Evolutionary conservation across 768 basidiomycete genomes (phyloP), one percentile per base, ranked within the genome.

Genomic region (Sarcodon sp.): DNA sequence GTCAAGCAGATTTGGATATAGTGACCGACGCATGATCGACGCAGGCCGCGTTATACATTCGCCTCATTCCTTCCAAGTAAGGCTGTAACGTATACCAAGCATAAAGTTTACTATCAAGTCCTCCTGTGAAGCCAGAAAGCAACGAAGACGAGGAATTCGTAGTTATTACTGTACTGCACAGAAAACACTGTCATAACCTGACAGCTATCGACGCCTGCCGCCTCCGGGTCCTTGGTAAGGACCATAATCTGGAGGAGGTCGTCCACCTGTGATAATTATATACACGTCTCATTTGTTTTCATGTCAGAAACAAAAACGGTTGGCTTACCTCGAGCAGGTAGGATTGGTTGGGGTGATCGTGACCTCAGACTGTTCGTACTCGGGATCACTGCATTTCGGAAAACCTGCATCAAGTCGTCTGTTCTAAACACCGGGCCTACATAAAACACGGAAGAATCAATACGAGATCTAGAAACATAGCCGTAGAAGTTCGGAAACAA

Each of bases 371-470:
- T 60, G 49, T 49, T 65, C 10, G 61, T 72, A 50, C 79, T 81
- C 0, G 89, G 87, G 48, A 91, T 87, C 33, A 84, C 78, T 44
- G 87, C 85, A 57, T 78, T 86, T 34, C 79, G 73, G 63, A 96
- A 83, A 32, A 90, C 59, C 51, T 83, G 81, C 80, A 97, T 83
- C 35, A 94, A 68, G 62, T 94, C 91, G 32, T 96, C 92, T 1
- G 85, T 83, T 49, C 87, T 73, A 67, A 94, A 94, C 35, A 89
- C 75, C 7, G 92, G 92, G 4, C 91, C 91, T 93, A 54, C 16
- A 46, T 51, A 47, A 33, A 47, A 34, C 21, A n/a, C 35, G 45
- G 35, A 47, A 53, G 35, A 38, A 33, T 13, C 47, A 35, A 31
- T 7, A 33, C 11, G 11, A 8, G 10, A n/a, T 1, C 47, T 49